phyloP scores from a whole-genome alignment of 1,284 basidiomycete species.

The Ustilago shanxiensis region DNA sequence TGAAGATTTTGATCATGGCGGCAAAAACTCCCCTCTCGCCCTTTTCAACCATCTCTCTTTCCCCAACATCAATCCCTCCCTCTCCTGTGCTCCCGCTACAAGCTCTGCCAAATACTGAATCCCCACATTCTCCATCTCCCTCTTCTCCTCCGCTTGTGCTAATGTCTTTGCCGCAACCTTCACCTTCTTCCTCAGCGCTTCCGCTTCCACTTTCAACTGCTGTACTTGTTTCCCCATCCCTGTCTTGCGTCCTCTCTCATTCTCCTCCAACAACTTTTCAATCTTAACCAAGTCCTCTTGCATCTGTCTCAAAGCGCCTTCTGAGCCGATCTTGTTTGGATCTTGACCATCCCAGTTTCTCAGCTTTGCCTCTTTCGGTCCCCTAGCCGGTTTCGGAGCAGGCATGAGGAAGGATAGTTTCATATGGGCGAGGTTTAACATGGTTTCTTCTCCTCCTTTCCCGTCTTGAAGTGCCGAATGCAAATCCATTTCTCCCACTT shows the following conservation, averaged over 20 bases:
- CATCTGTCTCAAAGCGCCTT: constrained; percentile 29
- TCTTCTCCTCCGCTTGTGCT: constrained; percentile 5
- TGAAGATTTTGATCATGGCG: constrained; percentile 9
- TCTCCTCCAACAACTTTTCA: constrained; percentile 19
- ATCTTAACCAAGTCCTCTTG: constrained; percentile 24
- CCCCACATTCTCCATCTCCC: constrained; percentile 18
- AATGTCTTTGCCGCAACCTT: constrained; percentile 14
- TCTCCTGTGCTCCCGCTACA: constrained; percentile 35
- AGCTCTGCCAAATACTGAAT: constrained; percentile 29
- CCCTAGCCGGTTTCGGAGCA: constrained; percentile 39
- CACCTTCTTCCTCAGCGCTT: constrained; percentile 26
- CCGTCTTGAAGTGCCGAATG: background rate
- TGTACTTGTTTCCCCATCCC: constrained; percentile 19
- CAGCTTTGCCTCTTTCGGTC: constrained; percentile 26
- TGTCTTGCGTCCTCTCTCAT: background rate
- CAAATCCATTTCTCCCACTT: background rate
- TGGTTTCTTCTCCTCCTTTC: background rate
- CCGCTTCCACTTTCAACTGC: constrained; percentile 25
- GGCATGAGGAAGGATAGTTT: constrained; percentile 28
- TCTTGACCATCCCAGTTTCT: constrained; percentile 52
- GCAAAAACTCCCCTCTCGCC: constrained; percentile 29
- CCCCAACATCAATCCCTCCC: constrained; percentile 31
- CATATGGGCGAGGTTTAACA: constrained; percentile 27
- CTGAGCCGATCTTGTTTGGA: constrained; percentile 26
- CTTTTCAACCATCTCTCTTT: constrained; percentile 34